A percentile compares a stretch with the other conserved stretches of the same genome.
Conservation (phyloP, 1,284 basidiomycete species). For the Ganoderma lingzhi region DNA sequence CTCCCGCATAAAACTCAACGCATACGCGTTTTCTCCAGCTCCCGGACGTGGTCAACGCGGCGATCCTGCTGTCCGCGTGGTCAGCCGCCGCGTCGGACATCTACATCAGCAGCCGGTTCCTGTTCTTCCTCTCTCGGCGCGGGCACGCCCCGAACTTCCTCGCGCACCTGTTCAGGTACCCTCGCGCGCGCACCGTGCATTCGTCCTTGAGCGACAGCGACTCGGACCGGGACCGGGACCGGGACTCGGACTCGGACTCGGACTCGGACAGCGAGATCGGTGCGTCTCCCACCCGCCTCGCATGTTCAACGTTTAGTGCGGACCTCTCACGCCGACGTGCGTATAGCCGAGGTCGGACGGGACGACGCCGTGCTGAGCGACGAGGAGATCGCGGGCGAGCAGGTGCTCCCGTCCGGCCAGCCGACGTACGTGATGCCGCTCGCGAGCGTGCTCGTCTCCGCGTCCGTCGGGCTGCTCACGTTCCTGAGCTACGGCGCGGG, state of each 20-base stretch:
- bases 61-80: conserved; percentile 56
- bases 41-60: conserved; percentile 55
- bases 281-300: neutral
- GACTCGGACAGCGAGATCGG: conserved; percentile 21
- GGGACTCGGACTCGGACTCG: conserved; percentile 12
- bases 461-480: conserved; percentile 37
- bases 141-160: conserved; percentile 52
- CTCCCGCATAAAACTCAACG: neutral
- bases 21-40: conserved; percentile 42
- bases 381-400: conserved; percentile 5
- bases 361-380: neutral
- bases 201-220: conserved; percentile 7
- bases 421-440: conserved; percentile 37
- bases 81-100: conserved; percentile 61
- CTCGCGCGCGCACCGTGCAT: conserved; percentile 12
- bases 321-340: neutral
- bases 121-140: conserved; percentile 56
- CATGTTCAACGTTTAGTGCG: too few species aligned
- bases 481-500: conserved; percentile 34
- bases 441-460: conserved; percentile 37
- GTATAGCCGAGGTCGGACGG: neutral
- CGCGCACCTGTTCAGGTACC: conserved; percentile 35
- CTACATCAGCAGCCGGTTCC: conserved; percentile 58
- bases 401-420: neutral
- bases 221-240: neutral